Evolutionary conservation across 2,329 filamentous ascomycete genomes (phyloP), one percentile per base, ranked within the genome.

Genomic region (Esteya vermicola): DNA sequence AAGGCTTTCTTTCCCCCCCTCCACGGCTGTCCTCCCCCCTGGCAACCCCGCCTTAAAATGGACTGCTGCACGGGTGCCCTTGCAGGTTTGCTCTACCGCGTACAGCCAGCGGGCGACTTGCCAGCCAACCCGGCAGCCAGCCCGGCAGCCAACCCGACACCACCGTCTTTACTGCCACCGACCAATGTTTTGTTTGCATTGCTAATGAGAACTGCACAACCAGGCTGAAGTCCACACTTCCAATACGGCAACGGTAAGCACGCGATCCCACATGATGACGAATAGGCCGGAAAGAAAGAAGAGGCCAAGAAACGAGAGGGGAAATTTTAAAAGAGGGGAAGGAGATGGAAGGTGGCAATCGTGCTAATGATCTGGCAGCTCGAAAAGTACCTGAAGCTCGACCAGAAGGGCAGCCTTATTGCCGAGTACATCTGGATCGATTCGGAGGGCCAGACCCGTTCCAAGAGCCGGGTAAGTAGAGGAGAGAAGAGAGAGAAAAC

Each of bases 391-490:
- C 77, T 91, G 66, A 70, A 71, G 57, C 83, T 96, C 55, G 81
- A 86, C 61, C 89, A 96, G 70, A 84, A 81, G 62, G 88, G 86
- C 61, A 69, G 67, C 53, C 71, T 93, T 58, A 91, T 94, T 64
- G 89, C 86, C 14, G 46, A 65, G 51, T 51, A 51, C 45, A 45
- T 51, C 47, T 95, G 89, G 89, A 82, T 95, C 61, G 88, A 95
- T 58, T 72, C 83, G 50, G 64, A 67, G 50, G 86, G 88, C 60
- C 80, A 81, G 56, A 74, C 84, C 53, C 86, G 91, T 56, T 94
- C 86, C 60, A 98, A 96, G 72, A 89, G 83, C 58, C 93, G 86
- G 75, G 89, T 95, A 72, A 72, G 85, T 71, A 20, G 9, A 31
- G 4, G 9, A 4, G 12, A n/a, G 16, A n/a, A 30, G 16, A 16